These are phyloP conservation scores for Lichtheimia hyalospora DNA, from an alignment of 371 early-diverging fungal genomes.

Conservation along the genomic window DNA sequence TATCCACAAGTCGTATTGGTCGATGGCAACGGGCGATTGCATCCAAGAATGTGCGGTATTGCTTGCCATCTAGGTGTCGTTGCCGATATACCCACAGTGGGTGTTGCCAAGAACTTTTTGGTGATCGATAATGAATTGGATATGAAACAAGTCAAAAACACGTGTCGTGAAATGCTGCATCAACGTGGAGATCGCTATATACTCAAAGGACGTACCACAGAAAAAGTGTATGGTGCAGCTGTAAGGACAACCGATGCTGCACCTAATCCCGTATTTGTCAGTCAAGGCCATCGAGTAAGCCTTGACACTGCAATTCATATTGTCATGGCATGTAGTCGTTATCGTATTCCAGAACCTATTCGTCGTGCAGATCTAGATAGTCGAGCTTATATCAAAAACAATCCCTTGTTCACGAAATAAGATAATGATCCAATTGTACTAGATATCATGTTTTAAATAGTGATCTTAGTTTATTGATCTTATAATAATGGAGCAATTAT, in stretches of 20 bases:
- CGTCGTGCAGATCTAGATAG: conserved; percentile 78
- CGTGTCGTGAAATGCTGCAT: conserved; percentile 25
- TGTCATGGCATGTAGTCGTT: conserved; percentile 61
- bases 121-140: conserved; percentile 53
- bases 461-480: no score
- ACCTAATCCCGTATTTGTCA: conserved; percentile 85
- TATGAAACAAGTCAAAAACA: conserved; percentile 22
- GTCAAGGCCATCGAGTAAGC: conserved; percentile 77
- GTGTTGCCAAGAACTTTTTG: conserved; percentile 87
- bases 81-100: conserved; percentile 74
- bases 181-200: conserved; percentile 36
- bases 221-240: conserved; percentile 65
- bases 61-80: conserved; percentile 87
- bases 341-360: conserved; percentile 88
- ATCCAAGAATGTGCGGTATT: conserved; percentile 85
- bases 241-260: conserved; percentile 43
- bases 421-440: no score
- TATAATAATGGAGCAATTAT: no score
- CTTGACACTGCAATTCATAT: conserved; percentile 68
- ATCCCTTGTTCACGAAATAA: no score
- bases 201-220: conserved; percentile 43
- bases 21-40: conserved; percentile 90
- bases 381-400: conserved; percentile 35
- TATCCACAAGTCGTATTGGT: conserved; percentile 79
- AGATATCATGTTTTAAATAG: no score